phyloP scores from a whole-genome alignment of 257 asterid species.

The Gynochthodes officinalis region DNA sequence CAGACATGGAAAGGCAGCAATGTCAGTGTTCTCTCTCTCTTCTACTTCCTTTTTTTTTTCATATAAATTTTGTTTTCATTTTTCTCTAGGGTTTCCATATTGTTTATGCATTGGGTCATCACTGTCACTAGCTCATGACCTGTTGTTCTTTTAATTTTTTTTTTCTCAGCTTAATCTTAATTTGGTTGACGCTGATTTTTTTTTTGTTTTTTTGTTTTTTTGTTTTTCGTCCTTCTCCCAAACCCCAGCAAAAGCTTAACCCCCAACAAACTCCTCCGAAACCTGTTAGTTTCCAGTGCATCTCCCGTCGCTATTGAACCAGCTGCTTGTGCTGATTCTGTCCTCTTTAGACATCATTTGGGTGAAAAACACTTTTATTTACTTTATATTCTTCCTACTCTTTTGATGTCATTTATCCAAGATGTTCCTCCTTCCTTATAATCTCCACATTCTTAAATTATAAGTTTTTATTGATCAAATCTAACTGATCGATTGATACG shows the following conservation, averaged over 20 bases:
- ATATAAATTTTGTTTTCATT: neutral
- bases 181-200: no score
- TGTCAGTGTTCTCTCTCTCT: conserved; percentile 44
- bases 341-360: neutral
- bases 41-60: neutral
- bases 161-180: neutral
- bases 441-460: neutral
- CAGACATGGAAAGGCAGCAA: conserved; percentile 98
- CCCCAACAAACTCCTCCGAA: neutral
- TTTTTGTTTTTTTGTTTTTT: no score
- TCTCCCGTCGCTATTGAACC: neutral
- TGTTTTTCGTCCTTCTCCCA: no score
- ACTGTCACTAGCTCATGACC: no score
- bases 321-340: neutral
- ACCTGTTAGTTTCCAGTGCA: neutral
- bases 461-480: neutral
- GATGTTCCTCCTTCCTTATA: neutral
- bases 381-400: no score
- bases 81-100: neutral
- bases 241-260: no score
- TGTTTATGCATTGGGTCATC: neutral
- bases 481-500: neutral
- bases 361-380: neutral
- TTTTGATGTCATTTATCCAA: no score
- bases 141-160: neutral